phyloP scores from a whole-genome alignment of 805 yeast genomes.

The Lachancea meyersii region DNA sequence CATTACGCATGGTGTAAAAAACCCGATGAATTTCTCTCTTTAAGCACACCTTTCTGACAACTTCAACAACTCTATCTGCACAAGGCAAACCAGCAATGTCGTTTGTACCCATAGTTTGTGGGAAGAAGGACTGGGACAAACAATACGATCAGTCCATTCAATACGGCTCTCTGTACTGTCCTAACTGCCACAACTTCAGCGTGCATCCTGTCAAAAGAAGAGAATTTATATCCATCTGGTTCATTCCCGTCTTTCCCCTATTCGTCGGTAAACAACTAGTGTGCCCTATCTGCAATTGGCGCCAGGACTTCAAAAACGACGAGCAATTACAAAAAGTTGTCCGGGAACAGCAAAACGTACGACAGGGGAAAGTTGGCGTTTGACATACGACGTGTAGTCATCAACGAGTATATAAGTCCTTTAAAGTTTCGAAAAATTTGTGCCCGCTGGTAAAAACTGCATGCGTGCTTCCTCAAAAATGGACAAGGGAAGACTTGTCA shows the following conservation, averaged over 20 bases:
- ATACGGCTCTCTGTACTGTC: constrained; percentile 38
- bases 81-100: constrained; percentile 9
- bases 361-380: constrained; percentile 8
- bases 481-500: background rate
- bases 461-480: background rate
- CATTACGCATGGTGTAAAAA: background rate
- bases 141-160: constrained; percentile 26
- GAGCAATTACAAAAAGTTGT: constrained; percentile 31
- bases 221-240: constrained; percentile 49
- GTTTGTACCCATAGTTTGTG: constrained; percentile 33
- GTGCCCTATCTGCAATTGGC: constrained; percentile 48
- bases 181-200: constrained; percentile 52
- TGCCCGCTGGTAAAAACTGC: no score
- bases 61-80: background rate
- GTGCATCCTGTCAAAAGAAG: constrained; percentile 48
- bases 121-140: constrained; percentile 30
- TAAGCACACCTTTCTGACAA: no score
- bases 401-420: background rate
- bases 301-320: constrained; percentile 33
- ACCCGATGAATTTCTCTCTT: no score
- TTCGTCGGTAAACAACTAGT: constrained; percentile 46
- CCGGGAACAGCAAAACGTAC: constrained; percentile 12
- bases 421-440: background rate
- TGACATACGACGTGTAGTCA: background rate
- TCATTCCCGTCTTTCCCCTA: constrained; percentile 49